Conservation (phyloP, 139 green algal genomes). For the Eudorina sp. region DNA sequence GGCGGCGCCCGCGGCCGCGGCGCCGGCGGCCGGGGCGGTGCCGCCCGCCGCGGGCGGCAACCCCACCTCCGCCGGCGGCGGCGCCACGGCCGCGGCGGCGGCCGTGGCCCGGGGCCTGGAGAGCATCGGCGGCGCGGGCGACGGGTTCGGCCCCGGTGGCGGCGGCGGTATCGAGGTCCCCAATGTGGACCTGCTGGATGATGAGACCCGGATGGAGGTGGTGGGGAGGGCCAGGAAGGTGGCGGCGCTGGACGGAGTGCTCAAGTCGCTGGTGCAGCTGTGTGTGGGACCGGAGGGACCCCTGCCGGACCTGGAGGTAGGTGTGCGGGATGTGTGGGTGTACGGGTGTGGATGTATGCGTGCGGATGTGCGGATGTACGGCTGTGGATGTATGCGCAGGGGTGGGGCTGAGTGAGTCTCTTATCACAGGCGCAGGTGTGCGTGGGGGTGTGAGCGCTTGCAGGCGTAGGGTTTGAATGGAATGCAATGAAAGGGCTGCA, state of each 20-base stretch:
- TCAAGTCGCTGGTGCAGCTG: slow-evolving; percentile 52
- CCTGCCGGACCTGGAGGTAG: slow-evolving; percentile 57
- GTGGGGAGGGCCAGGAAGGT: slow-evolving; percentile 6
- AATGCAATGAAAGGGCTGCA: too few species aligned
- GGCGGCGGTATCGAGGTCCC: slow-evolving; percentile 22
- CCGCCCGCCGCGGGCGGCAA: not conserved
- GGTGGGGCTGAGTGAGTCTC: too few species aligned
- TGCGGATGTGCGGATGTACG: too few species aligned
- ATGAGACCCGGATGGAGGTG: slow-evolving; percentile 50
- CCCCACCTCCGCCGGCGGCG: not conserved
- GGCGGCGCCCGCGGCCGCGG: not conserved
- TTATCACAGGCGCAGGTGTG: too few species aligned
- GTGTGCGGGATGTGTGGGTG: not conserved
- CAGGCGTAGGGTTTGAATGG: too few species aligned
- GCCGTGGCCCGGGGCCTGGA: not conserved
- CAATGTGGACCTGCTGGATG: slow-evolving; percentile 56
- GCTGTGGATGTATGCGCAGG: too few species aligned
- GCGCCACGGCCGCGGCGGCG: not conserved
- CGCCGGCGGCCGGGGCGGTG: not conserved
- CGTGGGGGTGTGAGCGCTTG: too few species aligned
- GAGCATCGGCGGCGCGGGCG: not conserved
- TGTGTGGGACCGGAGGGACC: slow-evolving; percentile 60
- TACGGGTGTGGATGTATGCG: too few species aligned
- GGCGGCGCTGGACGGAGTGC: slow-evolving; percentile 41
- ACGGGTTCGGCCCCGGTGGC: not conserved